Evolutionary conservation across 1,284 basidiomycete genomes (phyloP), one percentile per base, ranked within the genome.

Genomic region (Golubevia sp.): DNA sequence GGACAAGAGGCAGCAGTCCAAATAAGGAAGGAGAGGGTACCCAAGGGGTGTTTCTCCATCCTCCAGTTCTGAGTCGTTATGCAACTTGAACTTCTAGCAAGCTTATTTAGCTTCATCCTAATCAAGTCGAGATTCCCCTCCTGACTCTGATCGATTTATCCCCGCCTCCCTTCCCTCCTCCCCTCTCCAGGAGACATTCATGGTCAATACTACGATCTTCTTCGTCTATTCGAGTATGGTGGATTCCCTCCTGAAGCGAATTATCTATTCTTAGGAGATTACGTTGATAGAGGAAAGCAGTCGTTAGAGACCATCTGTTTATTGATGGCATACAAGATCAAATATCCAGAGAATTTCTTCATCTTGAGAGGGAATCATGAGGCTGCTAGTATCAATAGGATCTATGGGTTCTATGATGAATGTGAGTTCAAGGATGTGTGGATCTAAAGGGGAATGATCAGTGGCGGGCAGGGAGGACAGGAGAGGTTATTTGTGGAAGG

Each of bases 161-260:
- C n/a, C n/a, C n/a, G n/a, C n/a, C n/a, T n/a, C n/a, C n/a, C n/a
- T n/a, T n/a, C n/a, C n/a, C n/a, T n/a, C n/a, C 27, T 38, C 13
- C n/a, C 15, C 58, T n/a, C 54, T 52, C 55, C 27, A 58, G 5
- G 49, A 49, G 8, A 15, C 23, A 55, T n/a, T 25, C 27, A 57
- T 18, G 44, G 34, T n/a, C 54, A 8, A 34, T 56, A 25, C 25
- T 56, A 56, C 25, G 94, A 56, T 15, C 8, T 38, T 56, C 34
- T 11, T n/a, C 25, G 25, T 34, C 21, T 44, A 23, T 27, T 56
- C 55, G 55, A 56, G 55, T 49, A 56, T 15, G 34, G 49, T 21
- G 21, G 34, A 23, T 3, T 49, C 30, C 21, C 56, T 49, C 30
- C 34, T 24, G 20, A 21, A 54, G 8, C 55, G 15, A 58, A 38